Percentiles rank a stretch among this genome's conserved stretches.
phyloP scores from a whole-genome alignment of 257 asterid species.

The Nicotiana paniculata region DNA sequence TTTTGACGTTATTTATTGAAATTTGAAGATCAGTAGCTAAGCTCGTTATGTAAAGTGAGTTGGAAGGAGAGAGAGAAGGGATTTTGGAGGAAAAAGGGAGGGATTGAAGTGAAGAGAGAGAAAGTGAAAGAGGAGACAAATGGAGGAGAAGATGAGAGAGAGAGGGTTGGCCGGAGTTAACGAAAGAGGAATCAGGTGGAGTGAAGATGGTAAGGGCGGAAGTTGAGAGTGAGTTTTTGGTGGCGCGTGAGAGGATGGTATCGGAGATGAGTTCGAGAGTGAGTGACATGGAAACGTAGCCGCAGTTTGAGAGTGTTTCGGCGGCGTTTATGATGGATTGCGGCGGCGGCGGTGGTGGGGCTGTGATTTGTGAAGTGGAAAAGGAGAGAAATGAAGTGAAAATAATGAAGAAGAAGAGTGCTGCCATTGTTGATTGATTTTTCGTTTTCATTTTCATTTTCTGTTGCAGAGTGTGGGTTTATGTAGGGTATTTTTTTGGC shows the following conservation, averaged over 20 bases:
- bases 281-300: conserved; percentile 67
- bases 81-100: conserved; percentile 48
- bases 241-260: conserved; percentile 32
- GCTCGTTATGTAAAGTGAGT: conserved; percentile 47
- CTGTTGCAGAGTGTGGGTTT: not conserved
- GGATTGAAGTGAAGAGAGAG: conserved; percentile 52
- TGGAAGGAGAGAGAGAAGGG: conserved; percentile 53
- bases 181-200: conserved; percentile 65
- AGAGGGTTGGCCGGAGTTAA: conserved; percentile 56
- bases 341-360: conserved; percentile 23
- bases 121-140: conserved; percentile 58
- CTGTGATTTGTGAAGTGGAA: conserved; percentile 27
- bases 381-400: conserved; percentile 24
- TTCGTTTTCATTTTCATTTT: not conserved
- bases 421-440: conserved; percentile 30
- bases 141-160: conserved; percentile 63
- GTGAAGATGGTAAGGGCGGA: conserved; percentile 58
- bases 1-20: conserved; percentile 44
- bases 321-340: conserved; percentile 53
- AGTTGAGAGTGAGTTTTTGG: conserved; percentile 14
- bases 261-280: conserved; percentile 43
- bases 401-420: conserved; percentile 19
- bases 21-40: not conserved
- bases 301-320: conserved; percentile 60
- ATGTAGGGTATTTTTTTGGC: not conserved